These are phyloP conservation scores for Dactylellina drechsleri DNA, from an alignment of 2,329 filamentous ascomycete genomes.

Conservation along the genomic window DNA sequence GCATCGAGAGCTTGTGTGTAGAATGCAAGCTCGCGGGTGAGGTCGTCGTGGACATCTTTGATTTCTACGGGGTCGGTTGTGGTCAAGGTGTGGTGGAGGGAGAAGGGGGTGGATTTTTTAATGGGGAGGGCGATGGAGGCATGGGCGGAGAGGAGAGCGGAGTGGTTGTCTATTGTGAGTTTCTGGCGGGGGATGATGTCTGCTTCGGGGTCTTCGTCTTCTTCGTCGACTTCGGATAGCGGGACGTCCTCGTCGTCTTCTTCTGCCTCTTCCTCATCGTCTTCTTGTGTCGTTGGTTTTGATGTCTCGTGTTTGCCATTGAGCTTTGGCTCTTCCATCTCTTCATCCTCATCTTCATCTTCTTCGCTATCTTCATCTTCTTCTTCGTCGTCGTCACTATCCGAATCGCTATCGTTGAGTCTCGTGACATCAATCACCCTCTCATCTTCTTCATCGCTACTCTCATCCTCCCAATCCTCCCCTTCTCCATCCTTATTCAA, in stretches of 20 bases:
- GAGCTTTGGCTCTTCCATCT: slow-evolving; percentile 61
- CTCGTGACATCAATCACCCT: slow-evolving; percentile 60
- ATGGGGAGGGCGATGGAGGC: slow-evolving; percentile 80
- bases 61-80: slow-evolving; percentile 76
- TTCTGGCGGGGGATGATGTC: slow-evolving; percentile 90
- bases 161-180: slow-evolving; percentile 96
- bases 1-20: slow-evolving; percentile 88
- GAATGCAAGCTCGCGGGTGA: slow-evolving; percentile 90
- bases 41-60: slow-evolving; percentile 86
- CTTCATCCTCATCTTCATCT: slow-evolving; percentile 59
- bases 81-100: slow-evolving; percentile 80
- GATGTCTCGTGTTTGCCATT: slow-evolving; percentile 58
- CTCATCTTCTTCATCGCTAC: slow-evolving; percentile 32
- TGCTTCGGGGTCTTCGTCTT: slow-evolving; percentile 72
- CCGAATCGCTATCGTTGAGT: slow-evolving; percentile 57
- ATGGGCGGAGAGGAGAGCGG: slow-evolving; percentile 81
- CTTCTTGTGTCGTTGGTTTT: slow-evolving; percentile 65
- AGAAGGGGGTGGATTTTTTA: slow-evolving; percentile 75
- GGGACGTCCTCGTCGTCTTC: slow-evolving; percentile 88
- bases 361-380: slow-evolving; percentile 56
- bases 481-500: slow-evolving; percentile 60
- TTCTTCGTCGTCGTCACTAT: slow-evolving; percentile 56
- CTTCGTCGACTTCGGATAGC: slow-evolving; percentile 83
- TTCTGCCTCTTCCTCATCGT: slow-evolving; percentile 71
- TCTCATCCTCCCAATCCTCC: slow-evolving; percentile 63